These are phyloP conservation scores for Myxozyma neotropica DNA, from an alignment of 805 yeast species.

Conservation along the genomic window DNA sequence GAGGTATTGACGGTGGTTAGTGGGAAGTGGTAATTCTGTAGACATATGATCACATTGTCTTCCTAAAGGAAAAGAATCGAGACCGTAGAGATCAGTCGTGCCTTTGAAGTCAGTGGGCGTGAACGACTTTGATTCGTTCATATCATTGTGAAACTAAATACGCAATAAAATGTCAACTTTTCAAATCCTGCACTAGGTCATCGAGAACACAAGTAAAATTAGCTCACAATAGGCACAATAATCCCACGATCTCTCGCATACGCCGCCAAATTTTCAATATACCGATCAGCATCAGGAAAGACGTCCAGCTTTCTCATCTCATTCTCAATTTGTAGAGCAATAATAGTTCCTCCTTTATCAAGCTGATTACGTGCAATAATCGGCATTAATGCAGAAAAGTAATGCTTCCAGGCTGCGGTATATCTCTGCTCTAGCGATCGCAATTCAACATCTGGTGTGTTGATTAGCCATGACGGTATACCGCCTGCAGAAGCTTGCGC, in stretches of 20 bases:
- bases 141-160: constrained; percentile 25
- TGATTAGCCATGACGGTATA: constrained; percentile 22
- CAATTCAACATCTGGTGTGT: constrained; percentile 11
- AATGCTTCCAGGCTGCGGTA: constrained; percentile 19
- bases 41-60: constrained; percentile 4
- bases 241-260: constrained; percentile 11
- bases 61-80: constrained; percentile 24
- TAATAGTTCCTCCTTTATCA: constrained; percentile 17
- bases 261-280: constrained; percentile 9
- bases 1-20: constrained; percentile 16
- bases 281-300: constrained; percentile 14
- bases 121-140: constrained; percentile 12
- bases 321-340: constrained; percentile 26
- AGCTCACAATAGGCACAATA: constrained; percentile 21
- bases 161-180: not conserved
- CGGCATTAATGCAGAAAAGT: constrained; percentile 14
- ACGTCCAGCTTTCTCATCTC: not conserved
- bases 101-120: constrained; percentile 14
- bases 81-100: constrained; percentile 19
- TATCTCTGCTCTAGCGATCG: constrained; percentile 11
- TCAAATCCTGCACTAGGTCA: too few relatives aligned
- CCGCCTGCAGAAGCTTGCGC: constrained; percentile 28
- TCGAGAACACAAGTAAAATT: too few relatives aligned
- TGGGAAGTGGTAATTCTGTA: not conserved
- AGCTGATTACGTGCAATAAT: constrained; percentile 23